A percentile compares a stretch with the other conserved stretches of the same genome.
Evolutionary conservation across 768 basidiomycete species (phyloP).

Genomic region (Coprinopsis marcescibilis): DNA sequence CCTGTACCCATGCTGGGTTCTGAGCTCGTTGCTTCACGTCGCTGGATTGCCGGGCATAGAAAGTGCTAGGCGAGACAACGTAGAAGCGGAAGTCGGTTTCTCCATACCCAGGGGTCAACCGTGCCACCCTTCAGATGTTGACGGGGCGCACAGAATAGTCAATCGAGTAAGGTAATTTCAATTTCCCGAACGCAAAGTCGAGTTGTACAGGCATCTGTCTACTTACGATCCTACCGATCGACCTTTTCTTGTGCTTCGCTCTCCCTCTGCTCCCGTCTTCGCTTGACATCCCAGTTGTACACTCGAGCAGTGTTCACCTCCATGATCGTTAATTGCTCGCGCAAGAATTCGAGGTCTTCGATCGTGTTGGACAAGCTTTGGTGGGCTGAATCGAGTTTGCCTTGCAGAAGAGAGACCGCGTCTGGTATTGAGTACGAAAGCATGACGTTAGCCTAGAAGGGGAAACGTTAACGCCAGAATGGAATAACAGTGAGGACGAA

Average conservation of each 20-base stretch:
- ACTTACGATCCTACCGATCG: neutral
- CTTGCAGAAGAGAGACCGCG: constrained; percentile 66
- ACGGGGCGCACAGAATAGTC: no score
- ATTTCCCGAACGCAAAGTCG: no score
- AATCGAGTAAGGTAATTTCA: no score
- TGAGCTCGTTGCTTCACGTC: no score
- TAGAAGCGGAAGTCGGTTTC: no score
- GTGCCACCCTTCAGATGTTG: no score
- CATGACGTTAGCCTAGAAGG: constrained; percentile 89
- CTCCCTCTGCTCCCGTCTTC: constrained; percentile 53
- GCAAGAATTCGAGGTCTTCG: constrained; percentile 88
- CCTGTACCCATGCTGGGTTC: no score
- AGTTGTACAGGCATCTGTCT: no score
- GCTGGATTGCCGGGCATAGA: no score
- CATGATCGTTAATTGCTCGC: constrained; percentile 96
- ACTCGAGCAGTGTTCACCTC: constrained; percentile 93
- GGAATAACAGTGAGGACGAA: neutral
- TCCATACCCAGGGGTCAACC: no score
- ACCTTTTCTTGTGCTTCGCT: neutral
- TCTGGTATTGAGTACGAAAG: constrained; percentile 82
- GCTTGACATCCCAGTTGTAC: constrained; percentile 94
- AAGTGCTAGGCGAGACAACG: no score
- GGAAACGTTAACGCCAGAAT: neutral
- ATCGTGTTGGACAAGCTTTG: constrained; percentile 57
- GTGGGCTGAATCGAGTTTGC: constrained; percentile 73